phyloP scores from a whole-genome alignment of 2,329 filamentous ascomycete species.

The Phoma sp. region DNA sequence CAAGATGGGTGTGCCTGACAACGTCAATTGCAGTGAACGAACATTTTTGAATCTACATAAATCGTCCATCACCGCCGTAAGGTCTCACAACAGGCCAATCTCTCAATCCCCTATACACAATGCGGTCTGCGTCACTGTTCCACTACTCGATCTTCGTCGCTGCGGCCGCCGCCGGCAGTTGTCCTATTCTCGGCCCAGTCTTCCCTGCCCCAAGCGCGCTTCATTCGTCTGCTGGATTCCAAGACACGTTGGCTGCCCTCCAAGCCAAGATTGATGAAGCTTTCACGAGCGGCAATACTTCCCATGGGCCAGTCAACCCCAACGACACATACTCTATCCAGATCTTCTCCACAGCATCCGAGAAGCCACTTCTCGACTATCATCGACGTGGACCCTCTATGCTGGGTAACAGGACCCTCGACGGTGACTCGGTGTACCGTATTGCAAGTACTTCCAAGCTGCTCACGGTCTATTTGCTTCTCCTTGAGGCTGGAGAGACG shows the following conservation, averaged over 20 bases:
- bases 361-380: slow-evolving; percentile 14
- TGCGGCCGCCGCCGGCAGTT: not conserved
- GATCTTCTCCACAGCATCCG: slow-evolving; percentile 15
- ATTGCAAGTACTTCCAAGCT: slow-evolving; percentile 53
- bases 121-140: not conserved
- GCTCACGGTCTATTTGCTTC: slow-evolving; percentile 49
- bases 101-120: not conserved
- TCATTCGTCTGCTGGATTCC: slow-evolving; percentile 1
- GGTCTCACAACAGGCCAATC: not conserved
- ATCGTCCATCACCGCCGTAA: not conserved
- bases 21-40: not conserved
- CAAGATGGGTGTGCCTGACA: not conserved
- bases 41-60: not conserved
- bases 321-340: slow-evolving; percentile 22
- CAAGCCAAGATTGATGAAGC: slow-evolving; percentile 9
- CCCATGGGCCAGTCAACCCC: slow-evolving; percentile 10
- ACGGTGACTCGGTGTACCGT: slow-evolving; percentile 55
- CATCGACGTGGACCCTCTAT: slow-evolving; percentile 15
- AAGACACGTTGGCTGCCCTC: not conserved
- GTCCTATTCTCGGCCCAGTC: slow-evolving; percentile 19
- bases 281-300: slow-evolving; percentile 12
- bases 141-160: not conserved
- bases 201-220: slow-evolving; percentile 13
- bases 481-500: slow-evolving; percentile 43
- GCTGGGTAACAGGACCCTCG: slow-evolving; percentile 17